Evolutionary conservation across 2,329 filamentous ascomycete species (phyloP).

Genomic region (Epichloe elymi): DNA sequence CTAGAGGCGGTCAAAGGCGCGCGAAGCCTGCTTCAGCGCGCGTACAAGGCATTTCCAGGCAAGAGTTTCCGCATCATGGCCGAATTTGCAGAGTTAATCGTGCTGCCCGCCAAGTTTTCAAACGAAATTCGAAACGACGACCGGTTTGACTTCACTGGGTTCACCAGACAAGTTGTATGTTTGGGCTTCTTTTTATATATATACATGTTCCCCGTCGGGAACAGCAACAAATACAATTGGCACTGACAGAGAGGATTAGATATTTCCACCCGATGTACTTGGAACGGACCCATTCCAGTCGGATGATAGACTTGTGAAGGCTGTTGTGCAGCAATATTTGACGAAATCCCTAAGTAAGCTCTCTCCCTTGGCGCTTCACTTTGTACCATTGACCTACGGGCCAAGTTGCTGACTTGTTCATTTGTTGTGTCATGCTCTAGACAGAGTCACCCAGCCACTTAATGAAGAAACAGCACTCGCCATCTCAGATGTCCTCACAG

Average conservation of each 20-base stretch:
- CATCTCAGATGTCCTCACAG: not conserved
- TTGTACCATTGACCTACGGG: not conserved
- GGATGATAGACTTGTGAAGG: not conserved
- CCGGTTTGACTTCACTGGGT: not conserved
- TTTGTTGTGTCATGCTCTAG: not conserved
- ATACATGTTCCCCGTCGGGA: not conserved
- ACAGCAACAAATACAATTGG: not conserved
- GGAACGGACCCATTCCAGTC: not conserved
- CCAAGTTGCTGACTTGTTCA: not conserved
- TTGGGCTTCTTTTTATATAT: not conserved
- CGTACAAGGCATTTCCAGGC: not conserved
- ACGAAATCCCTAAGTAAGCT: not conserved
- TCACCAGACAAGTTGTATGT: not conserved
- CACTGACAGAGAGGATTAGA: not conserved
- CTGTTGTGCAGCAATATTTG: not conserved
- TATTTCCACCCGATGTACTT: not conserved
- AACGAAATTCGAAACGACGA: conserved; percentile 1
- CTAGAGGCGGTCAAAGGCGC: not conserved
- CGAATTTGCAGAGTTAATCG: not conserved
- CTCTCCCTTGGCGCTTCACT: not conserved
- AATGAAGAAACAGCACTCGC: not conserved
- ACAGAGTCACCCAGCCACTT: not conserved
- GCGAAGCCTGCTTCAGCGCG: not conserved
- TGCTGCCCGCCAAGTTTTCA: not conserved
- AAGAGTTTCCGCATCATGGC: not conserved